Evolutionary conservation across 2,329 filamentous ascomycete genomes (phyloP).

Genomic region (Pestalotiopsis fici): DNA sequence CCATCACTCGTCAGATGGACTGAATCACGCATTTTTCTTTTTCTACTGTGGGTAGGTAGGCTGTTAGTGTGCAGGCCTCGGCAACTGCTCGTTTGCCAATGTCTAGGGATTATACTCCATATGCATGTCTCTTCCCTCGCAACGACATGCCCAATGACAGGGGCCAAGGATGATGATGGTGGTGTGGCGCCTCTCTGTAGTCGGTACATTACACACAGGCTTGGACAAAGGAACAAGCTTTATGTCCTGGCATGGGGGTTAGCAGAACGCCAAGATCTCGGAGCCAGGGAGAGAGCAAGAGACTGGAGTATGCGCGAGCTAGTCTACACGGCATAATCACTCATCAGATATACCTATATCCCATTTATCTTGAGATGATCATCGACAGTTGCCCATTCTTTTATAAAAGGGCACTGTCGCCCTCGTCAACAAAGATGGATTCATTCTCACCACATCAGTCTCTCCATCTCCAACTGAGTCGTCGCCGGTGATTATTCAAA

Average conservation of each 20-base stretch:
- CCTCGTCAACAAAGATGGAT: neutral
- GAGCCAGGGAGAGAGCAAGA: too few relatives aligned
- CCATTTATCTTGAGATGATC: neutral
- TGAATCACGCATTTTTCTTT: neutral
- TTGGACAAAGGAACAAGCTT: neutral
- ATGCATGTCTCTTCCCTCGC: neutral
- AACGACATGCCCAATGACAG: conserved; percentile 1
- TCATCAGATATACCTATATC: neutral
- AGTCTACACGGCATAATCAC: neutral
- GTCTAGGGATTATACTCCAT: neutral
- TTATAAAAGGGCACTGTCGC: neutral
- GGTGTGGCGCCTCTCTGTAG: neutral
- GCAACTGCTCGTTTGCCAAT: neutral
- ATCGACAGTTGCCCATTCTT: neutral
- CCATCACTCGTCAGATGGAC: neutral
- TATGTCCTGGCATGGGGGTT: neutral
- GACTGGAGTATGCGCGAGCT: neutral
- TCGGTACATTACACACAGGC: neutral
- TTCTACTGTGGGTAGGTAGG: neutral
- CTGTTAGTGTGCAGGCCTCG: neutral
- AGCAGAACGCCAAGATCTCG: neutral
- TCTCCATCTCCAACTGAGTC: neutral
- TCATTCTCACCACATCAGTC: neutral
- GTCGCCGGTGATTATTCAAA: neutral
- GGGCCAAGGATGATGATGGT: neutral